Base-by-base conservation (phyloP, 495 filamentous ascomycete species). In the Hapsidospora chrysogenum region DNA sequence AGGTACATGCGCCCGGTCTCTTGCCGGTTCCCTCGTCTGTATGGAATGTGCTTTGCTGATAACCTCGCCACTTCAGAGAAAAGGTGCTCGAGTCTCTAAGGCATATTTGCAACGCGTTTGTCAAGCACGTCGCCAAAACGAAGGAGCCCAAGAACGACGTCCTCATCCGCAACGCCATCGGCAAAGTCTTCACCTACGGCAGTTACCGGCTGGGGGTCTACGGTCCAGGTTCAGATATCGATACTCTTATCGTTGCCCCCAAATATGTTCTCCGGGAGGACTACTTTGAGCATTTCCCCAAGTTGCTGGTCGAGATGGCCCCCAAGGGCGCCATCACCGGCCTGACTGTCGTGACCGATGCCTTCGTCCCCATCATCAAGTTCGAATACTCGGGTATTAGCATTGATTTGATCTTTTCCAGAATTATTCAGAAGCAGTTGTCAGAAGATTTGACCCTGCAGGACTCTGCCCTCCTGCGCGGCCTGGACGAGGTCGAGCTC, bases 181-280 rank as follows among this genome's bases (percentile, higher is more conserved):
- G 85, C 25, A 83, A 85, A 57, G 75, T 97, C 27, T 92, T 87
- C 51, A 85, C 92, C 0, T 97, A 80, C 55, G 89, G 89, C 35
- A 96, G 92, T 57, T 97, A 82, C 53, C 72, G 83, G 18, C 60
- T 97, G 7, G 92, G 92, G 28, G 89, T 93, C 29, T 94, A 85
- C 60, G 86, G 85, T 2, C 89, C 89, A 34, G 84, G 82, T 30
- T 94, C 92, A 22, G 89, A 97, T 72, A 94, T 97, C 45, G 89
- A 97, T 58, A 96, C 89, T 11, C 72, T 97, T 13, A 72, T 95
- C 26, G 78, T 93, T 19, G 85, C 74, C 18, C 89, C 89, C 13
- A 84, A 80, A 49, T 84, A 94, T 43, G 77, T 96, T 27, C 62
- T 68, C 9, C 74, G 77, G 31, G 77, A 86, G 20, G 84, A 97